phyloP scores from a whole-genome alignment of 108 stramenopile species.

The Nannochloropsis oceanica region DNA sequence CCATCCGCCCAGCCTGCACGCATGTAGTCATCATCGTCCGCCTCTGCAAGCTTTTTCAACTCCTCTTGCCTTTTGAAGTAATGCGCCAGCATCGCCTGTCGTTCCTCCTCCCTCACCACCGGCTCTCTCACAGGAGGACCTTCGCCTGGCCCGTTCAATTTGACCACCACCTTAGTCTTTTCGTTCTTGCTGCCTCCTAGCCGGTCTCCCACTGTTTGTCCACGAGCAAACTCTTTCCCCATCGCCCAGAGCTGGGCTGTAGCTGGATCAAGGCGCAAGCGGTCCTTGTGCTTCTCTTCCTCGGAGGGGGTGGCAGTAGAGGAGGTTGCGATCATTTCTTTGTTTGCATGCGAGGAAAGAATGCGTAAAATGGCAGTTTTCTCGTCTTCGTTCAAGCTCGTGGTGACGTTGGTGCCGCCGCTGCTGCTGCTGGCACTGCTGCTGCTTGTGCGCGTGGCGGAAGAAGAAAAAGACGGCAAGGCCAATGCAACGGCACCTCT shows the following conservation, averaged over 20 bases:
- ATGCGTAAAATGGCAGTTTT: neutral
- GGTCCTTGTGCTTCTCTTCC: slow-evolving; percentile 22
- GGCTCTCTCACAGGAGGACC: slow-evolving; percentile 68
- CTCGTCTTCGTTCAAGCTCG: slow-evolving; percentile 8
- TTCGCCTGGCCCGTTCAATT: slow-evolving; percentile 49
- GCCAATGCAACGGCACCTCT: slow-evolving; percentile 54
- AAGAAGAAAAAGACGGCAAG: neutral
- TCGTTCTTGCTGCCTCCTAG: slow-evolving; percentile 57
- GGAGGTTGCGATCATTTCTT: too few relatives aligned
- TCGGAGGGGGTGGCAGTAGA: too few relatives aligned
- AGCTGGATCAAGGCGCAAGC: slow-evolving; percentile 42
- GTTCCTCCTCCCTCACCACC: slow-evolving; percentile 62
- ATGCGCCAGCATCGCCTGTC: slow-evolving; percentile 76
- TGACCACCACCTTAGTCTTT: slow-evolving; percentile 64
- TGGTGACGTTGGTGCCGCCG: neutral
- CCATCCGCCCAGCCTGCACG: slow-evolving; percentile 64
- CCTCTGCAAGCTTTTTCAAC: slow-evolving; percentile 51
- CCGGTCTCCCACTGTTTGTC: slow-evolving; percentile 46
- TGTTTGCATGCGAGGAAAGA: too few relatives aligned
- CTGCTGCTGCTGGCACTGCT: too few relatives aligned
- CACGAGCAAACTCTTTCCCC: slow-evolving; percentile 57
- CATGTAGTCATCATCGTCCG: slow-evolving; percentile 68
- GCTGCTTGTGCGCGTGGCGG: neutral
- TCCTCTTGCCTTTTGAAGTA: slow-evolving; percentile 81
- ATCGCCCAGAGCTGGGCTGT: slow-evolving; percentile 61